Conservation (phyloP, 2,329 filamentous ascomycete species). For the Akanthomyces muscarius region DNA sequence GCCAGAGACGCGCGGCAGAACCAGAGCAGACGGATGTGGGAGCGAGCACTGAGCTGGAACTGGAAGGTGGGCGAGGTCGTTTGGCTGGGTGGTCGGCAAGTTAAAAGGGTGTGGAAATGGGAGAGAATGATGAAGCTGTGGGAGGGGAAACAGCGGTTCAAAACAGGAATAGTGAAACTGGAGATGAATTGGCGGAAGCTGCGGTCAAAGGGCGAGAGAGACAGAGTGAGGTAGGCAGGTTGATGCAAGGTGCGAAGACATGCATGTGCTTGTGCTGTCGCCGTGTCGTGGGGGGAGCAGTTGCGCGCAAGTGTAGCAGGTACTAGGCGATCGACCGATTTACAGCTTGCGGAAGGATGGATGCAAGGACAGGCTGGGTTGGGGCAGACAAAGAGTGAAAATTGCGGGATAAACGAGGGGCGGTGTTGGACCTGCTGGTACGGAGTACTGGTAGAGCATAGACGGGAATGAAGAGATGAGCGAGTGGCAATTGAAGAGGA, state of each 20-base stretch:
- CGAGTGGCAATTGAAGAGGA: constrained; percentile 6
- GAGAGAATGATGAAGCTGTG: not conserved
- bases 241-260: not conserved
- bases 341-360: not conserved
- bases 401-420: not conserved
- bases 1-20: constrained; percentile 12
- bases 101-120: not conserved
- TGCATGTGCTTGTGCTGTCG: not conserved
- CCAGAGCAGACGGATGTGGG: not conserved
- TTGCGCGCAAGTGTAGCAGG: not conserved
- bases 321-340: not conserved
- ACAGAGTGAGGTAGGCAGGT: not conserved
- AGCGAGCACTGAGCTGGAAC: not conserved
- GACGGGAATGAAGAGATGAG: not conserved
- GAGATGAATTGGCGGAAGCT: not conserved
- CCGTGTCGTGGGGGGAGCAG: not conserved
- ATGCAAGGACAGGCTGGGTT: not conserved
- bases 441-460: not conserved
- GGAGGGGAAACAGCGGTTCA: not conserved
- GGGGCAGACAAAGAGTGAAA: not conserved
- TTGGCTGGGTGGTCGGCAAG: not conserved
- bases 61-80: not conserved
- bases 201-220: constrained; percentile 4
- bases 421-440: not conserved
- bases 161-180: not conserved